A percentile compares a stretch with the other conserved stretches of the same genome.
phyloP scores from a whole-genome alignment of 1,284 basidiomycete genomes.

The Psilocybe mexicana region DNA sequence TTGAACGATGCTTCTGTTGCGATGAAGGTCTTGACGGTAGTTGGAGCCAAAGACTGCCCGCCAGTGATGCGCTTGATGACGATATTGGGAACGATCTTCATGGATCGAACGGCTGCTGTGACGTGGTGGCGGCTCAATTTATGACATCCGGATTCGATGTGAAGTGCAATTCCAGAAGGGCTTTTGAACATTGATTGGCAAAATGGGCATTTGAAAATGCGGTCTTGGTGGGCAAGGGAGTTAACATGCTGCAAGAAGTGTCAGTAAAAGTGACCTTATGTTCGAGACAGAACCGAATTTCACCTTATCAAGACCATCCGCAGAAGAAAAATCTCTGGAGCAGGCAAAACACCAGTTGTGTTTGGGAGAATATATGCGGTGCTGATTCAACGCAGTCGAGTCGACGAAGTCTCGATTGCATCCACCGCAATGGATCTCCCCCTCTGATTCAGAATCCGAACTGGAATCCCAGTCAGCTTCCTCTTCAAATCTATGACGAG shows the following conservation, averaged over 20 bases:
- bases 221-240: constrained; percentile 26
- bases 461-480: neutral
- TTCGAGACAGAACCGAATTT: too few species aligned
- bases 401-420: neutral
- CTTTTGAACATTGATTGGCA: constrained; percentile 35
- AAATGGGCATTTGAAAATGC: constrained; percentile 32
- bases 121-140: constrained; percentile 37
- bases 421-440: neutral
- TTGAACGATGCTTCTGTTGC: constrained; percentile 39
- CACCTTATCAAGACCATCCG: constrained; percentile 21
- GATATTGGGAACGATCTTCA: constrained; percentile 36
- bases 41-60: constrained; percentile 8
- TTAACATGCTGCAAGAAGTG: constrained; percentile 23
- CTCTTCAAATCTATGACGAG: neutral
- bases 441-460: neutral
- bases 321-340: constrained; percentile 27
- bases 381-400: constrained; percentile 21
- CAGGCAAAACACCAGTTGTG: constrained; percentile 31
- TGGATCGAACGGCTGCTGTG: constrained; percentile 34
- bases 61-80: constrained; percentile 31
- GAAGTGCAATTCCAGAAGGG: constrained; percentile 36
- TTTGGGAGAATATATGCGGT: constrained; percentile 19
- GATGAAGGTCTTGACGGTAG: constrained; percentile 23
- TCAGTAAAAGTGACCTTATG: too few species aligned
- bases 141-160: constrained; percentile 40